phyloP scores from a whole-genome alignment of 352 stramenopile genomes.

The Nothophytophthora sp. region DNA sequence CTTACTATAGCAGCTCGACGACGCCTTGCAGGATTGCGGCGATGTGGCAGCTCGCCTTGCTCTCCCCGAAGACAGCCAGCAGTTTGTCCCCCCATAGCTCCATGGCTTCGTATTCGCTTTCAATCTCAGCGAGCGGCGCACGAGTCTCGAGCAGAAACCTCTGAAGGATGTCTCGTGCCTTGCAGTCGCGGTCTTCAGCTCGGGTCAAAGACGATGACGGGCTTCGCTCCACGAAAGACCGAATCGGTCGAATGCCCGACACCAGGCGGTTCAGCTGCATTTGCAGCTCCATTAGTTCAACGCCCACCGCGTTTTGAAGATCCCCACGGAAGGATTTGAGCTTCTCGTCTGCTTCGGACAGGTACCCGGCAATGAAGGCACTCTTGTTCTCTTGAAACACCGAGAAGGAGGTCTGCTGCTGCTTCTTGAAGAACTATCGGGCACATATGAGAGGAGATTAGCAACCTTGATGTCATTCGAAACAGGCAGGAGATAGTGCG shows the following conservation, averaged over 20 bases:
- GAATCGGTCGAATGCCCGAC: constrained; percentile 41
- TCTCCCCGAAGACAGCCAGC: constrained; percentile 64
- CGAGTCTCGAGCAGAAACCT: constrained; percentile 50
- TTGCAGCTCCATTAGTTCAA: constrained; percentile 68
- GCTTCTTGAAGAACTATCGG: constrained; percentile 49
- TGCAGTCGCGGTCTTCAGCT: constrained; percentile 33
- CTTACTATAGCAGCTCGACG: constrained; percentile 33
- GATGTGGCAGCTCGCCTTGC: constrained; percentile 64
- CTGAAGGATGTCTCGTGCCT: constrained; percentile 47
- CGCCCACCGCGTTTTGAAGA: constrained; percentile 43
- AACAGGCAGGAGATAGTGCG: too few relatives aligned
- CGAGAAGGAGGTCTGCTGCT: constrained; percentile 34
- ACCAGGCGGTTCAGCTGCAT: constrained; percentile 63
- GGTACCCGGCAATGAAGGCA: constrained; percentile 36
- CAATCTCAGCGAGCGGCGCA: constrained; percentile 37
- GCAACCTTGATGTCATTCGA: too few relatives aligned
- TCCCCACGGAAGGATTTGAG: constrained; percentile 57
- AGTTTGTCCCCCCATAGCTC: constrained; percentile 65
- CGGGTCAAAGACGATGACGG: constrained; percentile 6
- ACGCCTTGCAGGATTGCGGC: constrained; percentile 42
- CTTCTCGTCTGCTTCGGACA: constrained; percentile 53
- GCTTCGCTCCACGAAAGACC: constrained; percentile 48
- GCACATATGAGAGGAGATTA: constrained; percentile 1
- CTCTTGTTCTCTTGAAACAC: constrained; percentile 26
- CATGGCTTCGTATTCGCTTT: constrained; percentile 67